Percentiles rank a stretch among this genome's conserved stretches.
phyloP scores from a whole-genome alignment of 139 green algal species.

The Micractinium conductrix region DNA sequence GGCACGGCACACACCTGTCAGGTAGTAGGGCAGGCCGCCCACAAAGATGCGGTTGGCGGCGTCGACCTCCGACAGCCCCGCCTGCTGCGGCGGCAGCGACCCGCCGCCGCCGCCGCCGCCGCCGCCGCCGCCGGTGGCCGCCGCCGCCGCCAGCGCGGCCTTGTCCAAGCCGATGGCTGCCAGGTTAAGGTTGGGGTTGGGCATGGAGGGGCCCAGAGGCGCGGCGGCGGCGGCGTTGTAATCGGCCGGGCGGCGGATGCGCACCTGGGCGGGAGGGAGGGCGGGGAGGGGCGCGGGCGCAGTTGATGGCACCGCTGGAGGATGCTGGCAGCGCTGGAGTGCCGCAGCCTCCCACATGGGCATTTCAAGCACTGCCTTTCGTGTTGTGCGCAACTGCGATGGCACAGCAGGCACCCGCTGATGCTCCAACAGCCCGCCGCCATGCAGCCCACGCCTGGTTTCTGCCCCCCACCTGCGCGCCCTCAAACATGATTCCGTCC shows the following conservation, averaged over 20 bases:
- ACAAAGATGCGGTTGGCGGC: conserved; percentile 88
- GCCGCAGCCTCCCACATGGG: no score
- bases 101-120: neutral
- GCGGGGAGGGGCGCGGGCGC: no score
- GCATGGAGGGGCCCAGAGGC: conserved; percentile 80
- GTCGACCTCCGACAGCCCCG: neutral
- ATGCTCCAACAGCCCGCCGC: no score
- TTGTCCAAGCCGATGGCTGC: conserved; percentile 87
- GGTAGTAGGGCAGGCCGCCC: conserved; percentile 96
- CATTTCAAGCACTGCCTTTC: no score
- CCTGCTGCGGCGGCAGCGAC: conserved; percentile 1
- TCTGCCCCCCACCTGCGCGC: no score
- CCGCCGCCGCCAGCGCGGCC: neutral
- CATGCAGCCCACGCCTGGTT: no score
- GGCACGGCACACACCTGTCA: no score
- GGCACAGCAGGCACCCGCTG: no score
- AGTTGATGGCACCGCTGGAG: no score
- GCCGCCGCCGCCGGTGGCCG: neutral
- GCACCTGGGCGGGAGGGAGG: no score
- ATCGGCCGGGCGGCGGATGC: conserved; percentile 95
- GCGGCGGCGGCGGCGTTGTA: conserved; percentile 93
- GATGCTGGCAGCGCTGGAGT: no score
- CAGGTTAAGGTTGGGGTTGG: conserved; percentile 94
- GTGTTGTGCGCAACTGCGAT: no score
- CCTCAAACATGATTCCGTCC: conserved; percentile 97